Evolutionary conservation across 2,329 filamentous ascomycete species (phyloP), one percentile per base, ranked within the genome.

Genomic region (Macrophomina pseudophaseolina): DNA sequence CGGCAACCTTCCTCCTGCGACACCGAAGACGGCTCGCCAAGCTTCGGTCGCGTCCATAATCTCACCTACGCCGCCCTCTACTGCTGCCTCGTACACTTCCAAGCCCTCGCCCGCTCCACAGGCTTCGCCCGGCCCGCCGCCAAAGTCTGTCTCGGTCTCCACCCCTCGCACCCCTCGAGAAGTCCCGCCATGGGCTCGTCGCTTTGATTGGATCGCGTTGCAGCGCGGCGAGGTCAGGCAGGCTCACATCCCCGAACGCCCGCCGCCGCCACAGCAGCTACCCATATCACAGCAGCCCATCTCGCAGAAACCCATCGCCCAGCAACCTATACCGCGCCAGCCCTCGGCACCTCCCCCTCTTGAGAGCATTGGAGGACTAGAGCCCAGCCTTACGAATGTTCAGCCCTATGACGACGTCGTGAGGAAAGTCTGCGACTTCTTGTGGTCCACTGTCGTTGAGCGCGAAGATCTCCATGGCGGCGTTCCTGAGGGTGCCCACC

Each of bases 381-480:
- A 86, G 68, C 83, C 83, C 6, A 85, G 89, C 40, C 89, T 97
- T 54, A 90, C 88, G 1, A 88, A 90, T 56, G 82, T 87, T 9
- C 87, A 88, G 68, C 91, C 91, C 0, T 86, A 88, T 65, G 91
- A 95, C 71, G 89, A 94, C 68, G 80, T 95, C 11, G 88, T 88
- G n/a, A 90, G 89, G 72, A 77, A 84, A 18, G 85, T 97, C n/a
- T 91, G 90, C 68, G 91, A 97, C 74, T 97, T 93, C 72, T 81
- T 97, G 11, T 96, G 89, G 74, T 76, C 87, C 56, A 84, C 90
- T 65, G 89, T 95, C 18, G 84, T 95, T 6, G 82, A 85, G 62
- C 88, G 88, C 68, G 83, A 86, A n/a, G 87, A 91, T 70, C 79
- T 88, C 23, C 56, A 58, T 11, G 64, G 53, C 16, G 53, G 52